Evolutionary conservation across 495 filamentous ascomycete species (phyloP).

Genomic region (Amphirosellinia nigrospora): DNA sequence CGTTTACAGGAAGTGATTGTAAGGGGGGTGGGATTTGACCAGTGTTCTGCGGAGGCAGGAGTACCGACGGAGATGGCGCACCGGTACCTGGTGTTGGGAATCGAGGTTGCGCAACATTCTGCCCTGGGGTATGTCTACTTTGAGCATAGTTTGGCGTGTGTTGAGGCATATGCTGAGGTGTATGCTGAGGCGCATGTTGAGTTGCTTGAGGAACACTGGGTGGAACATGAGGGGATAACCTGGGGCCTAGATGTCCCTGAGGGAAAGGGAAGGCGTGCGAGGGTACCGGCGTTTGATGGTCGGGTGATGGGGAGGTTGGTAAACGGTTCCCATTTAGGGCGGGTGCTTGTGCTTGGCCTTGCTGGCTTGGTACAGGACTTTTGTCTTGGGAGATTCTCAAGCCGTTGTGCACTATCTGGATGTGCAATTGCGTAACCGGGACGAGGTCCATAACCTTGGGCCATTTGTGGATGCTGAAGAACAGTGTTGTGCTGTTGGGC

Average conservation of each 20-base stretch:
- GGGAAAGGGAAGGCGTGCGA: slow-evolving; percentile 36
- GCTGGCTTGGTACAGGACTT: slow-evolving; percentile 37
- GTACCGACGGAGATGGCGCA: slow-evolving; percentile 37
- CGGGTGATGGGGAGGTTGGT: slow-evolving; percentile 43
- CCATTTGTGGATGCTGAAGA: slow-evolving; percentile 50
- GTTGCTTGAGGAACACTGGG: slow-evolving; percentile 22
- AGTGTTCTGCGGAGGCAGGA: slow-evolving; percentile 46
- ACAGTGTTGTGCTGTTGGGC: slow-evolving; percentile 38
- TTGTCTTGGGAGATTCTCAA: slow-evolving; percentile 32
- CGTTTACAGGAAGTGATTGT: slow-evolving; percentile 41
- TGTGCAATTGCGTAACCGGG: slow-evolving; percentile 28
- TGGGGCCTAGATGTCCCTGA: slow-evolving; percentile 34
- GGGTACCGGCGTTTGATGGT: slow-evolving; percentile 37
- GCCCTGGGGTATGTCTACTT: slow-evolving; percentile 33
- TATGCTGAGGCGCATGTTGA: slow-evolving; percentile 26
- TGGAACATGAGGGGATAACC: slow-evolving; percentile 35
- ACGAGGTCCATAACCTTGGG: slow-evolving; percentile 36
- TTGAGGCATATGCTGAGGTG: slow-evolving; percentile 24
- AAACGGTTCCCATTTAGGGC: slow-evolving; percentile 58
- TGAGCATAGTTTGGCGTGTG: slow-evolving; percentile 31
- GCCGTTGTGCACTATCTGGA: slow-evolving; percentile 41
- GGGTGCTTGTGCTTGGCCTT: slow-evolving; percentile 35
- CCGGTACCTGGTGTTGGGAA: slow-evolving; percentile 27
- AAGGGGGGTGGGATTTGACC: slow-evolving; percentile 45
- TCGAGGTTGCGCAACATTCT: slow-evolving; percentile 30